Conservation (phyloP, 495 filamentous ascomycete species). For the Penicillium verhagenii region DNA sequence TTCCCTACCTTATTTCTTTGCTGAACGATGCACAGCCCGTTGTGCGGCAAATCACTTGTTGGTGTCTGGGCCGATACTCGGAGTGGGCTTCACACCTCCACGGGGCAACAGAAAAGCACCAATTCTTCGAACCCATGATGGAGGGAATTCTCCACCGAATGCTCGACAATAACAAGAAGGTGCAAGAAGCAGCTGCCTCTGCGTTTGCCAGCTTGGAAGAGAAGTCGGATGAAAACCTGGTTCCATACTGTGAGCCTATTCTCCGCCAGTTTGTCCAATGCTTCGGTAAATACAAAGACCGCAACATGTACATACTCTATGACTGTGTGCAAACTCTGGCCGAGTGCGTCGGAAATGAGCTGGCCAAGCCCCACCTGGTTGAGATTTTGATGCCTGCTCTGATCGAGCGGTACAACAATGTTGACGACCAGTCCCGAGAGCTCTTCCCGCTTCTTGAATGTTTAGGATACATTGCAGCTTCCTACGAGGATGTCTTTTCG, state of each 20-base stretch:
- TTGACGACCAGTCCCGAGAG: slow-evolving; percentile 87
- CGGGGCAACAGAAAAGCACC: slow-evolving; percentile 61
- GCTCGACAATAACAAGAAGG: slow-evolving; percentile 95
- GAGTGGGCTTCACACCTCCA: slow-evolving; percentile 82
- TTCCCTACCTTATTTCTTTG: slow-evolving; percentile 86
- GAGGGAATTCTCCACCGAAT: slow-evolving; percentile 91
- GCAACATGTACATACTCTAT: slow-evolving; percentile 98
- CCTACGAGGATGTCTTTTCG: slow-evolving; percentile 77
- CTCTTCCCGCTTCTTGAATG: slow-evolving; percentile 94
- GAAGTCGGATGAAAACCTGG: slow-evolving; percentile 76
- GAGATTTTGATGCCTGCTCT: slow-evolving; percentile 92
- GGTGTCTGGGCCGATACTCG: slow-evolving; percentile 93
- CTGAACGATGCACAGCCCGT: slow-evolving; percentile 84
- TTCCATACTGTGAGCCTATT: slow-evolving; percentile 85
- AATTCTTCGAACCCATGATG: slow-evolving; percentile 95
- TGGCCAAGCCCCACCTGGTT: slow-evolving; percentile 75
- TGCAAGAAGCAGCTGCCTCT: slow-evolving; percentile 94
- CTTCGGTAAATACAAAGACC: slow-evolving; percentile 93
- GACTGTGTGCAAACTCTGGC: slow-evolving; percentile 98
- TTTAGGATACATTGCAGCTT: slow-evolving; percentile 88
- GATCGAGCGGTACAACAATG: slow-evolving; percentile 83
- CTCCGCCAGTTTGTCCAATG: slow-evolving; percentile 89
- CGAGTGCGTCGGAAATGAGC: slow-evolving; percentile 78
- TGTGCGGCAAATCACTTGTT: slow-evolving; percentile 97
- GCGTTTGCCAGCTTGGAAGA: slow-evolving; percentile 97